Conservation (phyloP, 768 basidiomycete genomes). For the Erythrobasidium yunnanense region DNA sequence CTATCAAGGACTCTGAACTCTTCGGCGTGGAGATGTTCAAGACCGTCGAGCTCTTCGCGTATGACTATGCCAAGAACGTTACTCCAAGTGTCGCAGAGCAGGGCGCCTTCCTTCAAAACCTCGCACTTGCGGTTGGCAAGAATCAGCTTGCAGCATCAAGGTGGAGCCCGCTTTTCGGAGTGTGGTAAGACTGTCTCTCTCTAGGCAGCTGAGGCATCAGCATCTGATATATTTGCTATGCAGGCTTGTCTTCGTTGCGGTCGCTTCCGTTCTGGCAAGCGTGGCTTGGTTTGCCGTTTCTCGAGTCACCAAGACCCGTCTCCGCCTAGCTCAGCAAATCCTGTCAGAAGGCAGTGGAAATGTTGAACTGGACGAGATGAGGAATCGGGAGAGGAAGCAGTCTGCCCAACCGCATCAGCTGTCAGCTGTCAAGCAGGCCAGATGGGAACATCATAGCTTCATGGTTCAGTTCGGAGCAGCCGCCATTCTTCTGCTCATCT, state of each 20-base stretch:
- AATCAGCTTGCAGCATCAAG: background rate
- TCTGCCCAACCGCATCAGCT: background rate
- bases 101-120: background rate
- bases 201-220: background rate
- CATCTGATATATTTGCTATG: background rate
- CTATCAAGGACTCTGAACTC: background rate
- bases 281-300: background rate
- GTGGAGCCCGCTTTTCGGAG: background rate
- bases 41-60: background rate
- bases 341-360: background rate
- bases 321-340: background rate
- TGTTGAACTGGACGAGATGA: background rate
- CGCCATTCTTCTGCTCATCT: conserved; percentile 2
- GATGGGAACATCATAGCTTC: background rate
- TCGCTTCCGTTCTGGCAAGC: background rate
- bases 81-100: conserved; percentile 2
- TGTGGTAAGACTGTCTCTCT: no score
- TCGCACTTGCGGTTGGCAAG: background rate
- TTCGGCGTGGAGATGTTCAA: background rate
- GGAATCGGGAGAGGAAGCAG: background rate
- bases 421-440: background rate
- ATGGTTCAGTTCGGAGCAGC: conserved; percentile 8
- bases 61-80: background rate
- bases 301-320: conserved; percentile 19
- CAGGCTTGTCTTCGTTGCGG: conserved; percentile 1